Evolutionary conservation across 2,329 filamentous ascomycete species (phyloP), one percentile per base, ranked within the genome.

Genomic region (Fusarium udum): DNA sequence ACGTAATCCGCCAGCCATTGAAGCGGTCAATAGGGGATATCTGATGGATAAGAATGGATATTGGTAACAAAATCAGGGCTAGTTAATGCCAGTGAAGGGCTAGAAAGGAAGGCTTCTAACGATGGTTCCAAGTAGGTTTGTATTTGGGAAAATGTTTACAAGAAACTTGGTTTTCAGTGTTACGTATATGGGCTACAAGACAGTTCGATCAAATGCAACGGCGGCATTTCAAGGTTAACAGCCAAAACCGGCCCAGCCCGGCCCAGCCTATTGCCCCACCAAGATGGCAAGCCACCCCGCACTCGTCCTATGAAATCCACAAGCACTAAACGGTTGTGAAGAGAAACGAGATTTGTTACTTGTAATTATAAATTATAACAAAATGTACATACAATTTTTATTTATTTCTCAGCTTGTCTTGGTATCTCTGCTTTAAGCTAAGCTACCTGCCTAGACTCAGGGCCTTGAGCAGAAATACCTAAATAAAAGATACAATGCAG

Each of bases 241-340:
- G 32, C 56, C 22, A 49, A 28, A 40, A 64, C 71, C 64, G 64
- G 67, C 55, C 65, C 64, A 57, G 60, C 36, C 61, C 49, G 55
- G 39, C 46, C 45, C 39, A 57, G 34, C 31, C 36, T 43, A 67
- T 42, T 71, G 65, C 74, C 73, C 76, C 76, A 77, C 71, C 63
- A 62, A 57, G 57, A 64, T 49, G 64, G 63, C 62, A 78, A 69
- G 62, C 72, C 75, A 78, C 76, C 76, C 76, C 75, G 74, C 75
- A 78, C 69, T 58, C 40, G 64, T 48, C 22, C 22, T 45, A 64
- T 60, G 65, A 46, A 64, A 46, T 59, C 36, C 52, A 45, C 37
- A 72, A 64, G 51, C 51, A 46, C 24, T 34, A 51, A 59, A 57
- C 20, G 48, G 24, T 55, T 22, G 15, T 28, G 34, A 60, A 49